Conservation (phyloP, 176 grass and related monocot genomes). For the Zea luxurians region DNA sequence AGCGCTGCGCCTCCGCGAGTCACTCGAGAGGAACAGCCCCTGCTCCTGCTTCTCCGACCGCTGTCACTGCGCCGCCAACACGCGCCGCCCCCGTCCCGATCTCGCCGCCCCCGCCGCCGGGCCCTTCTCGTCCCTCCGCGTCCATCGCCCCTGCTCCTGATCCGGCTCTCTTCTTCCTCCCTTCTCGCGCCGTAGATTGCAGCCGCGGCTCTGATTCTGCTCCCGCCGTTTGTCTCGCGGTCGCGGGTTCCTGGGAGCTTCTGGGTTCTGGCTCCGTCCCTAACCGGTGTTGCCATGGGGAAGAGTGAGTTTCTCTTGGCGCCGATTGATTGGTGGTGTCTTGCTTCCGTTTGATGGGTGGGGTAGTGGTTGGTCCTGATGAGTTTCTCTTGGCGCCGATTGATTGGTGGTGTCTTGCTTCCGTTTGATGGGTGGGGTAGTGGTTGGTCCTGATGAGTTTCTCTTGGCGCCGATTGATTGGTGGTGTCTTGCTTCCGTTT, state of each 20-base stretch:
- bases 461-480: too few species aligned
- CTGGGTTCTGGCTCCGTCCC: slow-evolving; percentile 19
- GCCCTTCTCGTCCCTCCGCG: slow-evolving; percentile 14
- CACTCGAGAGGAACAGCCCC: slow-evolving; percentile 43
- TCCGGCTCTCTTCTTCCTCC: background rate
- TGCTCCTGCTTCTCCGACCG: slow-evolving; percentile 41
- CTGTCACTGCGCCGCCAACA: slow-evolving; percentile 29
- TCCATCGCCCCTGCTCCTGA: slow-evolving; percentile 55
- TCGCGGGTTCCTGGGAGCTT: background rate
- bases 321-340: background rate
- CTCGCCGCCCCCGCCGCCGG: slow-evolving; percentile 1
- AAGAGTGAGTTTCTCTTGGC: slow-evolving; percentile 37
- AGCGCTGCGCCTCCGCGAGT: slow-evolving; percentile 44
- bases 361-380: background rate
- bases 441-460: too few species aligned
- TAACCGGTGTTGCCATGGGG: slow-evolving; percentile 40
- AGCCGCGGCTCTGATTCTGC: background rate
- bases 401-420: background rate
- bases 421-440: background rate
- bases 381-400: background rate
- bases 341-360: background rate
- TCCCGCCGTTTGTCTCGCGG: background rate
- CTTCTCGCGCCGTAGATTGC: background rate
- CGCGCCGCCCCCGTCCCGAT: slow-evolving; percentile 23
- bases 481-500: background rate